Conservation (phyloP, 345 rosid species). For the Theobroma cacao region DNA sequence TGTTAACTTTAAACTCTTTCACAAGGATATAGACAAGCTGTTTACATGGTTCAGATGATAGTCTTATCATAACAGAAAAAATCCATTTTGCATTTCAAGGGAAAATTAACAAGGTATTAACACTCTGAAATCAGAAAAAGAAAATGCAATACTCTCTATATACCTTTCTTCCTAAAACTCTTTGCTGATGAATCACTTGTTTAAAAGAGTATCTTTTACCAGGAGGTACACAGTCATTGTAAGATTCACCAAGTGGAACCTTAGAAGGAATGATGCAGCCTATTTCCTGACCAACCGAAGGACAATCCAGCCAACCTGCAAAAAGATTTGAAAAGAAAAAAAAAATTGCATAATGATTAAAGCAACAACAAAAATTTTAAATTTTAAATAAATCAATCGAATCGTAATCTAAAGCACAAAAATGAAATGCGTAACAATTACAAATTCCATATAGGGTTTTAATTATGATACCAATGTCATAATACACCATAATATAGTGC, state of each 20-base stretch:
- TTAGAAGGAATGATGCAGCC: conserved; percentile 79
- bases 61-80: not conserved
- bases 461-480: not conserved
- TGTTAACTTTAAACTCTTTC: not conserved
- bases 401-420: not conserved
- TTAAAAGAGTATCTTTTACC: conserved; percentile 97
- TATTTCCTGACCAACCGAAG: conserved; percentile 73
- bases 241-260: conserved; percentile 89
- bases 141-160: conserved; percentile 1
- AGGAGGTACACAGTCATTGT: conserved; percentile 70
- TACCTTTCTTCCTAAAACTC: conserved; percentile 82
- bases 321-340: conserved; percentile 3
- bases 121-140: not conserved
- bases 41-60: not conserved
- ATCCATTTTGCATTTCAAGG: not conserved
- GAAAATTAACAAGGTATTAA: not conserved
- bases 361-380: not conserved
- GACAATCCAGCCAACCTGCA: conserved; percentile 97
- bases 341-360: not conserved
- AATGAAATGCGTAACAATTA: not conserved
- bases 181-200: conserved; percentile 76
- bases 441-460: not conserved
- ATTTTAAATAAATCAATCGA: not conserved
- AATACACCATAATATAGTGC: not conserved
- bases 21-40: not conserved